Percentiles rank a stretch among this genome's conserved stretches.
Conservation (phyloP, 257 asterid species). For the Rehmannia glutinosa region DNA sequence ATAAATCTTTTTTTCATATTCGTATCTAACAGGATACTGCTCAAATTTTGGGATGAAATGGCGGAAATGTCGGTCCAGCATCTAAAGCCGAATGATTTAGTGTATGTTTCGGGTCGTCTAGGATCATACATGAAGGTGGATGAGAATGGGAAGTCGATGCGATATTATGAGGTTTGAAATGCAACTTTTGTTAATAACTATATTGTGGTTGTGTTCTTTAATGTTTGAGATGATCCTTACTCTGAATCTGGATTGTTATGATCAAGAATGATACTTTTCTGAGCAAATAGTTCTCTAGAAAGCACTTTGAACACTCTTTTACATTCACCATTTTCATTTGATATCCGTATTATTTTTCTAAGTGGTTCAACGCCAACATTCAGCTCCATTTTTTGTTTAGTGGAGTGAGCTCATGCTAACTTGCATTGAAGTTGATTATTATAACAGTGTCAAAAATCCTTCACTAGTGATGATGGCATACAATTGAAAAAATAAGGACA, state of each 20-base stretch:
- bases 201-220: not conserved
- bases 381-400: not conserved
- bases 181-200: not conserved
- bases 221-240: not conserved
- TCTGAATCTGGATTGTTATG: not conserved
- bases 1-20: not conserved
- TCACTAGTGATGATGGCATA: not conserved
- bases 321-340: not conserved
- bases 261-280: too few species aligned
- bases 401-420: not conserved
- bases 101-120: conserved; percentile 63
- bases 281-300: too few species aligned
- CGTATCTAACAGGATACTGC: conserved; percentile 38
- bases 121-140: conserved; percentile 34
- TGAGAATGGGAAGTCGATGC: conserved; percentile 23
- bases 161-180: conserved; percentile 35
- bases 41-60: conserved; percentile 56
- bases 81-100: conserved; percentile 53
- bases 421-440: not conserved
- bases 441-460: not conserved
- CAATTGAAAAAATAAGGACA: not conserved
- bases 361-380: not conserved
- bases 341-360: not conserved
- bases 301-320: not conserved
- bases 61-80: conserved; percentile 48